Base-by-base conservation (phyloP, 139 green algal species). In the Picochlorum sp. region DNA sequence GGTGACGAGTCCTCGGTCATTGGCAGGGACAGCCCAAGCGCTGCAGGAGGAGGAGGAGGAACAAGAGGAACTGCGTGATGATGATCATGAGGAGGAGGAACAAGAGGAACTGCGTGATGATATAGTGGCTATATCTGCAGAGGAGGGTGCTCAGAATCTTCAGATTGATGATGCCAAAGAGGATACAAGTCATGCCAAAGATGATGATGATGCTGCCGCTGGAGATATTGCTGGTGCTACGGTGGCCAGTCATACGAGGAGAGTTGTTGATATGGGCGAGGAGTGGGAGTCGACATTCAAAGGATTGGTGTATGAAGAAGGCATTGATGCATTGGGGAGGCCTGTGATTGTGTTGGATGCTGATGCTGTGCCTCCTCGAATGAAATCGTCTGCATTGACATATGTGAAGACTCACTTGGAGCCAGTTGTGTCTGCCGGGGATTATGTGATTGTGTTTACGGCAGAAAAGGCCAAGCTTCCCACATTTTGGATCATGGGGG, bases 281-380 rank as follows among this genome's bases (percentile, higher is more conserved):
- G 62, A 49, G 28, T 70, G 64, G 64, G 69, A 77, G 44, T 16
- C 73, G 21, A 68, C 58, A 28, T 77, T 77, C 65, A 69, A 76
- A 23, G 69, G 69, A 15, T 66, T 89, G 66, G 62, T 90, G 52
- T 88, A 82, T 69, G 71, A 73, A 14, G 86, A 89, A 21, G 85
- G 85, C 6, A 50, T 82, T 23, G 86, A 93, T 64, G 72, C 69
- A 1, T 68, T 85, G 34, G 79, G 79, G 6, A 79, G 84, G 14
- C 83, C 85, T 9, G 85, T 92, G 63, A 77, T 92, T 44, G 77
- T 92, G 14, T 58, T 92, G 3, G 83, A 92, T 60, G 79, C 83
- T 24, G 71, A 83, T 26, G 80, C 76, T 1, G 74, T 92, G 34
- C 78, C 82, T 8, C 30, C 69, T 15, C 61, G 61, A 49, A 78